phyloP scores from a whole-genome alignment of 1,139 yeast species.

The Diutina pseudorugosa region DNA sequence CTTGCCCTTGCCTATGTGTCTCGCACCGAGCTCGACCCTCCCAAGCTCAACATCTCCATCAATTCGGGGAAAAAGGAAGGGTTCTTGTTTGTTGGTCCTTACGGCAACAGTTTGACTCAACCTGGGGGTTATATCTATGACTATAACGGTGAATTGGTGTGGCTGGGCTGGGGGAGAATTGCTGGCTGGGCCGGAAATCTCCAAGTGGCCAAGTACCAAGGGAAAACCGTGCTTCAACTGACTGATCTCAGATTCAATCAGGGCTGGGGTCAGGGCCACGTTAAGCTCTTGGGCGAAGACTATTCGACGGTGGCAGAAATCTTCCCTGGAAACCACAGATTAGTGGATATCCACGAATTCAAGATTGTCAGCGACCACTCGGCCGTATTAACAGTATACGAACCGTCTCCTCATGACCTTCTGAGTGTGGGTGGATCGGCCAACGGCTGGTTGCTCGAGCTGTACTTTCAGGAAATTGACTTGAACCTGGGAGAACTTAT shows the following conservation, averaged over 20 bases:
- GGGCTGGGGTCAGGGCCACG: conserved; percentile 22
- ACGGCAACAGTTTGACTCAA: conserved; percentile 18
- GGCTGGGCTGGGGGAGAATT: conserved; percentile 21
- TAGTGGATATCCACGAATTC: conserved; percentile 23
- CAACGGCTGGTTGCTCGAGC: conserved; percentile 22
- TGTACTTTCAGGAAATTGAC: conserved; percentile 24
- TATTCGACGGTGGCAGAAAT: conserved; percentile 18
- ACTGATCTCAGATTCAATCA: conserved; percentile 23
- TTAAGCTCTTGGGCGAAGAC: conserved; percentile 15
- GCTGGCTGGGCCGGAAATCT: conserved; percentile 22
- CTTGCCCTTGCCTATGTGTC: conserved; percentile 12
- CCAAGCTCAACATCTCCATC: conserved; percentile 18
- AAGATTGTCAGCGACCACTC: conserved; percentile 18
- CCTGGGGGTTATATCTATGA: conserved; percentile 15
- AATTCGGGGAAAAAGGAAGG: conserved; percentile 13
- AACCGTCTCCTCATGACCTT: conserved; percentile 20
- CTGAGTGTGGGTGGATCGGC: conserved; percentile 13
- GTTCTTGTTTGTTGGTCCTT: conserved; percentile 21
- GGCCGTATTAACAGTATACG: conserved; percentile 19
- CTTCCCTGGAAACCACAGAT: conserved; percentile 19
- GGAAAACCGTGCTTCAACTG: conserved; percentile 16
- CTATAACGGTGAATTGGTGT: conserved; percentile 20
- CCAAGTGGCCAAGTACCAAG: conserved; percentile 16
- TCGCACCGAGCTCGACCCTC: conserved; percentile 22
- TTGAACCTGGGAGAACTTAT: conserved; percentile 21